Percentiles rank a stretch among this genome's conserved stretches.
Evolutionary conservation across 805 yeast genomes (phyloP).

Genomic region (Kodamaea kaohsiungensis): DNA sequence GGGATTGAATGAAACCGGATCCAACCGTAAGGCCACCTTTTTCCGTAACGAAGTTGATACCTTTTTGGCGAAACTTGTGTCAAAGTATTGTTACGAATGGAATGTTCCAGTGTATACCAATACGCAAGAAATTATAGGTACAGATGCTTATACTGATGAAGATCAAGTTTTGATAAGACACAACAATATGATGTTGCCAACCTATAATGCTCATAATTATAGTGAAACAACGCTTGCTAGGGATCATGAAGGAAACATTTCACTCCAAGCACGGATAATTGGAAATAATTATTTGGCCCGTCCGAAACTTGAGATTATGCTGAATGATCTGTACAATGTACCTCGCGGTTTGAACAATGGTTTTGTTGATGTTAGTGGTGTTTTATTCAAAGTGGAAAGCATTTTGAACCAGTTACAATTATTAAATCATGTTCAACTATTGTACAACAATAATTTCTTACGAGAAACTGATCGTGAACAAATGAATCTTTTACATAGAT

Average conservation of each 20-base stretch:
- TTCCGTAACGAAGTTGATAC: constrained; percentile 27
- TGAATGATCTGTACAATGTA: constrained; percentile 15
- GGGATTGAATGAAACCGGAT: not conserved
- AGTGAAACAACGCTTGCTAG: constrained; percentile 39
- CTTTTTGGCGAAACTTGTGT: constrained; percentile 26
- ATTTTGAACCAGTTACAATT: constrained; percentile 40
- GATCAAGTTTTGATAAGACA: constrained; percentile 29
- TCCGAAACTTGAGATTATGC: constrained; percentile 14
- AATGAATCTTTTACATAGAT: constrained; percentile 14
- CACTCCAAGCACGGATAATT: constrained; percentile 33
- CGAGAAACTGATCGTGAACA: constrained; percentile 8
- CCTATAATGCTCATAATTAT: constrained; percentile 35
- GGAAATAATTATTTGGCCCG: constrained; percentile 33
- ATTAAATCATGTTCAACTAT: constrained; percentile 27
- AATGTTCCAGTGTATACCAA: constrained; percentile 20
- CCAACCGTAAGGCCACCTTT: constrained; percentile 17
- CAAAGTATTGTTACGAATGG: constrained; percentile 21
- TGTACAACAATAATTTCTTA: constrained; percentile 8
- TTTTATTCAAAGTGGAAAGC: not conserved
- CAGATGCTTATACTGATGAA: not conserved
- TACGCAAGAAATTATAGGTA: constrained; percentile 21
- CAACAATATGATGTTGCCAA: constrained; percentile 36
- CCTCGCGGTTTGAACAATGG: constrained; percentile 34
- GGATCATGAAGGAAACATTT: constrained; percentile 35
- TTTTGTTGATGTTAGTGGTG: constrained; percentile 9